Evolutionary conservation across 1,139 yeast genomes (phyloP).

Genomic region (Lizanozyma gosingica): DNA sequence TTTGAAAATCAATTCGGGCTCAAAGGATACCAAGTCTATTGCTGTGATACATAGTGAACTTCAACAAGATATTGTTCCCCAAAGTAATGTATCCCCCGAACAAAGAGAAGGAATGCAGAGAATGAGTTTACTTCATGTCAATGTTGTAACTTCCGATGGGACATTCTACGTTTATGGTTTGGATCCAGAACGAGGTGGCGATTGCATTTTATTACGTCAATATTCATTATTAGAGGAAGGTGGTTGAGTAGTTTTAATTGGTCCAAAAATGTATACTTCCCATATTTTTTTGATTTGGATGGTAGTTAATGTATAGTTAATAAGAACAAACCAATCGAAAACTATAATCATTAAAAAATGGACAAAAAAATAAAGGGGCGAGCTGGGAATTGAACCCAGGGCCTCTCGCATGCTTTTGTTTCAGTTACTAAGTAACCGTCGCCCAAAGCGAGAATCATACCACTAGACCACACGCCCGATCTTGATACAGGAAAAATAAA

Average conservation of each 20-base stretch:
- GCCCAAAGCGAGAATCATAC: background rate
- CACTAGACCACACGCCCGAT: background rate
- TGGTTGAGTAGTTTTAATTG: background rate
- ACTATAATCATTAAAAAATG: too few relatives aligned
- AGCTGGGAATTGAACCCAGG: background rate
- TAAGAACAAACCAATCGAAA: background rate
- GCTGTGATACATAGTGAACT: conserved; percentile 46
- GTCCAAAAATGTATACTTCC: background rate
- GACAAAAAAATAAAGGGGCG: background rate
- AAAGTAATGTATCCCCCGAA: conserved; percentile 2
- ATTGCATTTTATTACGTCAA: conserved; percentile 73
- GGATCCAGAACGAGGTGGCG: conserved; percentile 89
- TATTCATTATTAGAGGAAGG: conserved; percentile 36
- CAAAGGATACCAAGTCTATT: conserved; percentile 53
- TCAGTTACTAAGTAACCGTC: background rate
- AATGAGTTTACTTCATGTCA: conserved; percentile 50
- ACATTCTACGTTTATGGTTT: conserved; percentile 76
- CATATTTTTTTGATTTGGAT: too few relatives aligned
- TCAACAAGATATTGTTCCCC: conserved; percentile 30
- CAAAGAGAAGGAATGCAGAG: conserved; percentile 15
- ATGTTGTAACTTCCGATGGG: conserved; percentile 86
- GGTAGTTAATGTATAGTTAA: too few relatives aligned
- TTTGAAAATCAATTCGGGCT: conserved; percentile 63
- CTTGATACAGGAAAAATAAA: background rate
- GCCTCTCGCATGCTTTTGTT: background rate